Percentiles rank a stretch among this genome's conserved stretches.
Conservation (phyloP, 768 basidiomycete genomes). For the Phanerochaete carnosa region DNA sequence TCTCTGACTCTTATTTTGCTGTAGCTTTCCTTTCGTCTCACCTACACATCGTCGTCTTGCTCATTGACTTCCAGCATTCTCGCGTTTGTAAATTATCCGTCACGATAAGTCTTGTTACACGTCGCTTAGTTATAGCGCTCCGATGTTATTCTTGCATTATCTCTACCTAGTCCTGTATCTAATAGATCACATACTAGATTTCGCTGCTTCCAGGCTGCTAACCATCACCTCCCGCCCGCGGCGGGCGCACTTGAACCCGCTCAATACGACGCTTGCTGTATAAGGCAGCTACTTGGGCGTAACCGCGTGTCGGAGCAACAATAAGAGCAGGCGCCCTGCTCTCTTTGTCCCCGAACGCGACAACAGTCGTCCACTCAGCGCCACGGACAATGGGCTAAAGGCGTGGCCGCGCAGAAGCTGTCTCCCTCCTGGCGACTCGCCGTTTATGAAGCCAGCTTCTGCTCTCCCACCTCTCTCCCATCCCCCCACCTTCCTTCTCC, state of each 20-base stretch:
- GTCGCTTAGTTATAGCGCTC: neutral
- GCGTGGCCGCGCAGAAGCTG: neutral
- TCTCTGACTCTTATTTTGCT: neutral
- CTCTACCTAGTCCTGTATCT: conserved; percentile 2
- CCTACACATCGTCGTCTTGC: neutral
- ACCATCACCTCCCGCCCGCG: no score
- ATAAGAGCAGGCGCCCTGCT: conserved; percentile 1
- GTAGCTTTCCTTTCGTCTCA: neutral
- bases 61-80: neutral
- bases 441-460: neutral
- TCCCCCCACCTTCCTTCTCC: neutral
- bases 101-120: neutral
- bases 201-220: no score
- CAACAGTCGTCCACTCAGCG: conserved; percentile 2
- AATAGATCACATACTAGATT: neutral
- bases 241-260: neutral
- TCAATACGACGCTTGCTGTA: conserved; percentile 4
- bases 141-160: conserved; percentile 4
- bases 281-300: neutral
- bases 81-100: conserved; percentile 3
- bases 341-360: neutral
- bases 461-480: neutral
- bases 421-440: neutral
- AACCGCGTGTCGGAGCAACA: conserved; percentile 3
- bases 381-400: conserved; percentile 5